Evolutionary conservation across 495 filamentous ascomycete species (phyloP), one percentile per base, ranked within the genome.

Genomic region (Immersiella caudata): DNA sequence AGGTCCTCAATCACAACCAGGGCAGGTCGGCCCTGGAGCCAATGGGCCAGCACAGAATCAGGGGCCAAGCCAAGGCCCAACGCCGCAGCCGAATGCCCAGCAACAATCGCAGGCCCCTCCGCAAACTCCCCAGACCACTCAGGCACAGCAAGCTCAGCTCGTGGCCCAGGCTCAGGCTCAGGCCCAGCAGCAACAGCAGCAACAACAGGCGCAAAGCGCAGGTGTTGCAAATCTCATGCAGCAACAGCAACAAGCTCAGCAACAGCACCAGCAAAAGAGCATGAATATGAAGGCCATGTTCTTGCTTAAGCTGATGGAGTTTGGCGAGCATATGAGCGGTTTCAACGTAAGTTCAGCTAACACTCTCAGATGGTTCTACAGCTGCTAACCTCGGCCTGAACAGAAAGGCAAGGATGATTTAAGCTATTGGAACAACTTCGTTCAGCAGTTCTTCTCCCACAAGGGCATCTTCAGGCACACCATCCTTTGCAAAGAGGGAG

Each of bases 361-460:
- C 20, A 49, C 16, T 25, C 29, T n/a, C n/a, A n/a, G n/a, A 25
- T 1, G 20, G 1, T 0, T 35, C 16, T 14, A 9, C 46, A 52
- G 26, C 27, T n/a, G 25, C 69, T 76, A 26, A 76, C 57, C 54
- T 64, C 6, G 56, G 51, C 21, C 22, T 8, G 33, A 36, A 33
- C 75, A 91, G 85, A 86, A 85, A 49, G 81, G 85, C 70, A 79
- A 83, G 46, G 87, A 88, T 35, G 89, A 91, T 71, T 73, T 93
- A 2, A 40, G 73, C 1, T 90, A 90, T 64, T 97, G 93, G 93
- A 82, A 89, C 64, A 66, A 70, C 12, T 93, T 96, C 70, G 91
- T 94, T 16, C 85, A 88, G 25, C 83, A 79, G 49, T 94, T 92
- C 79, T 96, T 94, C 78, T 88, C 92, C 0, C 83, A 83, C 0